Evolutionary conservation across 106 monocot genomes (phyloP), one percentile per base, ranked within the genome.

Genomic region (Dendrobium huoshanense): DNA sequence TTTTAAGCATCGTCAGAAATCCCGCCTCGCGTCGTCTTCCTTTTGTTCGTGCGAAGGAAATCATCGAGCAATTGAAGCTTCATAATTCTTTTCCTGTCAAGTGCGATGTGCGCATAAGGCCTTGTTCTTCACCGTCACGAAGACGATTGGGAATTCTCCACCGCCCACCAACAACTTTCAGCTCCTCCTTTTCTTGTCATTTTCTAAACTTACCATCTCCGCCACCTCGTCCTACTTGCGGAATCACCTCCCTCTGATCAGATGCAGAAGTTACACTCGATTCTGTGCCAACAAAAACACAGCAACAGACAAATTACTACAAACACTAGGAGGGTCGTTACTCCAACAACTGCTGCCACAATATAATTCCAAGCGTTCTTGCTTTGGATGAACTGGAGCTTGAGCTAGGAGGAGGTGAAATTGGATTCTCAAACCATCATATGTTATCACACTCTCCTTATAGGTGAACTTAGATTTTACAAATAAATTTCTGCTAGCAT

Each of bases 391-490:
- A 43, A 15, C 83, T 78, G 7, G 88, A 33, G 5, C 19, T 48
- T 8, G 73, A 55, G 3, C 82, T 59, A 44, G 85, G 37, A 1
- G 37, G 73, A 18, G 80, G 83, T 5, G 72, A 47, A 33, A 75
- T 59, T 10, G 87, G 80, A 16, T 27, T 17, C 20, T 1, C 44
- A 13, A 72, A 65, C 6, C 88, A 37, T 37, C 37, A 76, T 78
- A 96, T 18, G 75, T 19, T n/a, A 90, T 8, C 51, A 90, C 91
- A 77, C 82, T 87, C 16, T 20, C 31, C 0, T 84, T 37, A 55
- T 96, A 96, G 80, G 1, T 31, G 31, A 96, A 96, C 67, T 49
- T 96, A 25, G 20, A 47, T 19, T 51, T 67, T 51, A 96, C 56
- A 18, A 89, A 85, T 3, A 72, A 70, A 48, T 83, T 89, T 10